Conservation (phyloP, 1,139 yeast species). For the Pichia sp. region DNA sequence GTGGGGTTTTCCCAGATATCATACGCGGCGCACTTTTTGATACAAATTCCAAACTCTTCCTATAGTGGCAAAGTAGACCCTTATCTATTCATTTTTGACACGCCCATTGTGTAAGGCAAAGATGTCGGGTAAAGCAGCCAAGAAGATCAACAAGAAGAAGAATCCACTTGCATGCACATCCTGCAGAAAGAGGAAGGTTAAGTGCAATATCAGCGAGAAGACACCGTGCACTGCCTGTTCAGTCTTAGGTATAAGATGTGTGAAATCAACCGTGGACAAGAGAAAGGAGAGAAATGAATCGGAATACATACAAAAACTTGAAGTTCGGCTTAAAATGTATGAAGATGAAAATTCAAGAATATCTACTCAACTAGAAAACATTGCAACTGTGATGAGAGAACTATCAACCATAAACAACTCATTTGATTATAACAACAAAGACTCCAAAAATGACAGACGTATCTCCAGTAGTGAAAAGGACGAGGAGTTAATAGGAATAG, state of each 20-base stretch:
- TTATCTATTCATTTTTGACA: too few species aligned
- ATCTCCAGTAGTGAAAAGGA: too few species aligned
- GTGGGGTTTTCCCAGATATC: too few species aligned
- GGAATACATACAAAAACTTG: constrained; percentile 43
- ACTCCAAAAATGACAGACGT: too few species aligned
- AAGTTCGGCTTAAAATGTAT: constrained; percentile 22
- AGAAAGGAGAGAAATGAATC: constrained; percentile 53
- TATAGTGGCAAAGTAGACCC: too few species aligned
- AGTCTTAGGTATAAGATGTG: constrained; percentile 45
- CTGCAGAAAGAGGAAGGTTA: constrained; percentile 53
- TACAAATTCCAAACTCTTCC: too few species aligned
- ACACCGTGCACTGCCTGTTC: constrained; percentile 52
- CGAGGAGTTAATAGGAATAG: too few species aligned
- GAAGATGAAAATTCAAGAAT: constrained; percentile 6
- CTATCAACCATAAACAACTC: constrained; percentile 1
- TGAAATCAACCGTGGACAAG: constrained; percentile 49
- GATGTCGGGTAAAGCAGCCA: neutral
- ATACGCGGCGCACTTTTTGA: too few species aligned
- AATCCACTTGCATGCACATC: constrained; percentile 39
- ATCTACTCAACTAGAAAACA: constrained; percentile 1
- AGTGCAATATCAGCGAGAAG: constrained; percentile 43
- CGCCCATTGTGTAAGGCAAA: too few species aligned
- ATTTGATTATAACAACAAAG: neutral
- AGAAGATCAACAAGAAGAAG: constrained; percentile 1
- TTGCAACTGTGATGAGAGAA: constrained; percentile 8